These are phyloP conservation scores for Lactarius psammicola DNA, from an alignment of 768 basidiomycete species.

Conservation along the genomic window DNA sequence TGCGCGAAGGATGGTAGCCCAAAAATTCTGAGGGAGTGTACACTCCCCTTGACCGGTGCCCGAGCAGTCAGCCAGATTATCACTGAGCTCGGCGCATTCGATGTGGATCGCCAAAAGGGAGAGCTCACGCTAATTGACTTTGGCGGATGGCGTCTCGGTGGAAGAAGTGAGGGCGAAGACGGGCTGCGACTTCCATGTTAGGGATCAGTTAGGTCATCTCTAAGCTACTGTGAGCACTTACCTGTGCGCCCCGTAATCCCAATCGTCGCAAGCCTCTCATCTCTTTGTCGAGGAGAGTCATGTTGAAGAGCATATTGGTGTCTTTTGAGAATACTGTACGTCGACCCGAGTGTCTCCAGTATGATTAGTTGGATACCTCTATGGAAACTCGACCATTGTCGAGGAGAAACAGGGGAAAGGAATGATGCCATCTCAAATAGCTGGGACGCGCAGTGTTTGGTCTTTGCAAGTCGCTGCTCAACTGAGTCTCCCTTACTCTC, in stretches of 20 bases:
- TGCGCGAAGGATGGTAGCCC: conserved; percentile 85
- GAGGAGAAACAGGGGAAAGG: too few species aligned
- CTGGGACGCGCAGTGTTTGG: too few species aligned
- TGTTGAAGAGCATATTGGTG: neutral
- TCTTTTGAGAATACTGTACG: too few species aligned
- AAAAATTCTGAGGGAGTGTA: conserved; percentile 81
- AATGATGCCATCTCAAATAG: too few species aligned
- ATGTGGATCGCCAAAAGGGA: conserved; percentile 76
- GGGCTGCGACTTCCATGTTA: conserved; percentile 73
- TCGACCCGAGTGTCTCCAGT: too few species aligned
- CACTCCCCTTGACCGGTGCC: conserved; percentile 86
- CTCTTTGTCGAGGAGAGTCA: too few species aligned
- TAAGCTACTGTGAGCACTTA: conserved; percentile 30
- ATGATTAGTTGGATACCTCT: too few species aligned
- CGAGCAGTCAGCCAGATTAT: conserved; percentile 86
- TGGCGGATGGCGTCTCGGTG: conserved; percentile 80
- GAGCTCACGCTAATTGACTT: conserved; percentile 71
- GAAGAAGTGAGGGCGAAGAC: conserved; percentile 88
- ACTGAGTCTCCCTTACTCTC: too few species aligned
- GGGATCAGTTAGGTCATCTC: conserved; percentile 47
- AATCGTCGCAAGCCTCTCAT: too few species aligned
- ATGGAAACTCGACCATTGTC: too few species aligned
- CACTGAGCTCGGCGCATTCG: conserved; percentile 90
- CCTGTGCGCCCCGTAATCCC: neutral
- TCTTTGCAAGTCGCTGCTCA: too few species aligned